Conservation (phyloP, 2,329 filamentous ascomycete species). For the Aschersonia sp. region DNA sequence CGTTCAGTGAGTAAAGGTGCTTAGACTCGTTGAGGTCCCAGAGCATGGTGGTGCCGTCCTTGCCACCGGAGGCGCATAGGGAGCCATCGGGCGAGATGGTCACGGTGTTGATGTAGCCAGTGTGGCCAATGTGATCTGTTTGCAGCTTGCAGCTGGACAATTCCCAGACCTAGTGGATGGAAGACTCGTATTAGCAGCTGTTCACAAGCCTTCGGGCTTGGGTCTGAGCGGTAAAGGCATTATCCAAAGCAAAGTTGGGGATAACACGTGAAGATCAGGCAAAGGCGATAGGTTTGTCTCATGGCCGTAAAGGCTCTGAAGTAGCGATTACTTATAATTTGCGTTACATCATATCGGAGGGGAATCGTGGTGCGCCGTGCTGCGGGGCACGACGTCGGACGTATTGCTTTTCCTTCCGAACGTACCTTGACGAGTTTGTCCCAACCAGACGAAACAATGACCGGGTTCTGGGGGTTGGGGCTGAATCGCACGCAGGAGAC, state of each 20-base stretch:
- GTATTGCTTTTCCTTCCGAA: conserved; percentile 11
- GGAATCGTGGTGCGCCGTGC: no score
- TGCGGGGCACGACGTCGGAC: background rate
- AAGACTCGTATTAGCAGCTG: background rate
- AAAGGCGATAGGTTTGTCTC: conserved; percentile 91
- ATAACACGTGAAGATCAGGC: conserved; percentile 47
- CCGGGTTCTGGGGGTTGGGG: conserved; percentile 99
- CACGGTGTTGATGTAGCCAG: conserved; percentile 99
- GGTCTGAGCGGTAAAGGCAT: no score
- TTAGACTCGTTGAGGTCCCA: conserved; percentile 99
- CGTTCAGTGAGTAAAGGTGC: conserved; percentile 99
- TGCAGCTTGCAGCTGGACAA: conserved; percentile 98
- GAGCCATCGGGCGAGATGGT: conserved; percentile 99
- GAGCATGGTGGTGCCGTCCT: conserved; percentile 99
- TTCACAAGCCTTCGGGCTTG: background rate
- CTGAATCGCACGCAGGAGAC: conserved; percentile 99
- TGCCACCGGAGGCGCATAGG: conserved; percentile 96
- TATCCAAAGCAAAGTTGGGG: background rate
- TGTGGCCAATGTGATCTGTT: conserved; percentile 99
- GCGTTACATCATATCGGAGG: conserved; percentile 66
- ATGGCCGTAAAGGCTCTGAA: conserved; percentile 94
- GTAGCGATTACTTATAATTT: conserved; percentile 99
- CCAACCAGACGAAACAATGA: conserved; percentile 97
- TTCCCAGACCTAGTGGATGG: conserved; percentile 72
- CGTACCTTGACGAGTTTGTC: conserved; percentile 99